Conservation (phyloP, 2,329 filamentous ascomycete genomes). For the Alternaria atra region DNA sequence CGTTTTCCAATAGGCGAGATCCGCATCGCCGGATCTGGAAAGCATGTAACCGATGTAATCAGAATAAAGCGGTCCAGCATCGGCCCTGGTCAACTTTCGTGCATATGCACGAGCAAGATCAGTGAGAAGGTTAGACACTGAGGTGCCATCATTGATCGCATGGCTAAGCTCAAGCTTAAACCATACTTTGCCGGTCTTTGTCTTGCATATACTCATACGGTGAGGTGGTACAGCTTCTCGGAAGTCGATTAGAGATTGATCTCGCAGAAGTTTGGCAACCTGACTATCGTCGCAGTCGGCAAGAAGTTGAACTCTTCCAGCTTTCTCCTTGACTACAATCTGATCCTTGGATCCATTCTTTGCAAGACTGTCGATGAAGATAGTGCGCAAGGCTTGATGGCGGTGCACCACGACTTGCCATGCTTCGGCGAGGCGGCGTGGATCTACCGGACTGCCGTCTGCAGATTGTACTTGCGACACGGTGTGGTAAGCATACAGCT, state of each 20-base stretch:
- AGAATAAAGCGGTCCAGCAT: conserved; percentile 50
- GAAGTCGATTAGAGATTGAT: conserved; percentile 38
- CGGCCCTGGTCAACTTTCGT: conserved; percentile 49
- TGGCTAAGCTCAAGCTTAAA: conserved; percentile 62
- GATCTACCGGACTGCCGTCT: conserved; percentile 27
- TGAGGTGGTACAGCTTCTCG: conserved; percentile 53
- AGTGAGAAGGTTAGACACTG: conserved; percentile 58
- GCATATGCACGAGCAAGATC: conserved; percentile 59
- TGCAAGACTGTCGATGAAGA: conserved; percentile 48
- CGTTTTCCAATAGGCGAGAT: conserved; percentile 57
- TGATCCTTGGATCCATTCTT: conserved; percentile 46
- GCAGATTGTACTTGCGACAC: conserved; percentile 41
- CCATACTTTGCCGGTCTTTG: conserved; percentile 49
- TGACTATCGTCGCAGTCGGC: conserved; percentile 33
- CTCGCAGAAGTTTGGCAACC: conserved; percentile 26
- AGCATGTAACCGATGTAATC: conserved; percentile 50
- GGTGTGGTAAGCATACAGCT: conserved; percentile 42
- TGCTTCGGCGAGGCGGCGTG: conserved; percentile 39
- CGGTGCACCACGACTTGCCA: conserved; percentile 49
- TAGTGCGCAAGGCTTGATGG: conserved; percentile 42
- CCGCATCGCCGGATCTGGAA: conserved; percentile 39
- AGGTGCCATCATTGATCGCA: conserved; percentile 61
- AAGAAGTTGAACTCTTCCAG: conserved; percentile 37
- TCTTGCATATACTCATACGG: conserved; percentile 57
- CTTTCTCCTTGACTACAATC: conserved; percentile 40